Conservation (phyloP, 192 early-diverging fungal genomes). For the Coemansia furcata region DNA sequence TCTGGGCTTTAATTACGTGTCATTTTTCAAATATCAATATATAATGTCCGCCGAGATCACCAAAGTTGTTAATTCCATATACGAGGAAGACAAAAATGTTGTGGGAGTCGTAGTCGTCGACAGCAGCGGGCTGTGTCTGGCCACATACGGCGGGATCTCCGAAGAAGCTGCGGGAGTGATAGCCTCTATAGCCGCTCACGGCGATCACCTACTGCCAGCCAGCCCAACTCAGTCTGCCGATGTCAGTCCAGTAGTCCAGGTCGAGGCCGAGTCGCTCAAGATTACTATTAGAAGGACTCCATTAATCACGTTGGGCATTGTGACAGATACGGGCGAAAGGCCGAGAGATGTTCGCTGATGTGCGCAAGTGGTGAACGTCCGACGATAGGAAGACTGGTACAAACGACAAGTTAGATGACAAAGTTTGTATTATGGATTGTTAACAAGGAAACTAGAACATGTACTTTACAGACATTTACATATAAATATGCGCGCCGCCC, state of each 20-base stretch:
- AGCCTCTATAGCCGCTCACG: constrained; percentile 30
- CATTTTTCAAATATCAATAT: neutral
- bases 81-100: constrained; percentile 27
- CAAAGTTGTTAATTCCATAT: constrained; percentile 25
- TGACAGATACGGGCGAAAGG: no score
- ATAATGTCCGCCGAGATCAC: constrained; percentile 41
- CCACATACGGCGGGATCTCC: constrained; percentile 25
- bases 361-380: no score
- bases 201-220: constrained; percentile 17
- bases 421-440: no score
- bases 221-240: neutral
- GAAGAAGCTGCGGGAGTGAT: constrained; percentile 45
- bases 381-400: no score
- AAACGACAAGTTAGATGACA: no score
- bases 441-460: no score
- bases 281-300: constrained; percentile 24
- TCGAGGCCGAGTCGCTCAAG: constrained; percentile 36
- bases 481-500: no score
- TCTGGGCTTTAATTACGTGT: neutral
- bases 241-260: constrained; percentile 30
- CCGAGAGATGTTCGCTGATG: no score
- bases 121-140: constrained; percentile 45
- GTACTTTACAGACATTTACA: no score
- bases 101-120: constrained; percentile 39
- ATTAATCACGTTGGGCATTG: constrained; percentile 20